Conservation (phyloP, 2,329 filamentous ascomycete species). For the Hypoxylon sp. region DNA sequence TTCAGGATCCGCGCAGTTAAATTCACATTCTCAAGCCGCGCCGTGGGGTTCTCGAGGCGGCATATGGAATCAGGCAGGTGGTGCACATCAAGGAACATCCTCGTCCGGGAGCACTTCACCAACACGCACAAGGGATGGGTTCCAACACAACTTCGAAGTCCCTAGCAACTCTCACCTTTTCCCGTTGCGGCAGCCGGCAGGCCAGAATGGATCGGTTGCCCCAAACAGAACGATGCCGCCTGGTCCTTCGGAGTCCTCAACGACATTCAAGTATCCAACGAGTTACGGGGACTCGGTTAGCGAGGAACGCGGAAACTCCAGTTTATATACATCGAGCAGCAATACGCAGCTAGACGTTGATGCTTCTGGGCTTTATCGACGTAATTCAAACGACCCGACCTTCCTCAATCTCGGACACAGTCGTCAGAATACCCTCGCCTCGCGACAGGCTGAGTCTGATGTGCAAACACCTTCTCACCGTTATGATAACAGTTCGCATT, state of each 20-base stretch:
- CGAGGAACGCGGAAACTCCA: constrained; percentile 42
- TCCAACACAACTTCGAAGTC: constrained; percentile 61
- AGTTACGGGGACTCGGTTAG: constrained; percentile 47
- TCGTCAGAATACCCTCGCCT: constrained; percentile 37
- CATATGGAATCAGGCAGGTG: constrained; percentile 70
- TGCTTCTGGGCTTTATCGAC: constrained; percentile 39
- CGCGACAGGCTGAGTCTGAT: constrained; percentile 44
- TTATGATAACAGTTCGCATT: constrained; percentile 39
- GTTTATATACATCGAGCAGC: constrained; percentile 36
- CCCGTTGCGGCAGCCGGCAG: constrained; percentile 61
- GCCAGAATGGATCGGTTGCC: constrained; percentile 54
- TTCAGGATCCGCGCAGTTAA: constrained; percentile 77
- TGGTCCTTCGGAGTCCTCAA: constrained; percentile 60
- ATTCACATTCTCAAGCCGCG: constrained; percentile 77
- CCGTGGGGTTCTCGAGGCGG: constrained; percentile 67
- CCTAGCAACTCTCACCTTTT: constrained; percentile 62
- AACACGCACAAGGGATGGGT: constrained; percentile 65
- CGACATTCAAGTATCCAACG: constrained; percentile 57
- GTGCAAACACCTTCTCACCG: constrained; percentile 32
- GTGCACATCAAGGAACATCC: constrained; percentile 57
- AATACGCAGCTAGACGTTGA: constrained; percentile 38
- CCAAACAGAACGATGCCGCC: constrained; percentile 54
- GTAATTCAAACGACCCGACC: constrained; percentile 48
- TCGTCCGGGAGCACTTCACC: constrained; percentile 70
- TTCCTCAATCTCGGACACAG: constrained; percentile 32